Conservation (phyloP, 331 rosid genomes). For the Pyracantha coccinea region DNA sequence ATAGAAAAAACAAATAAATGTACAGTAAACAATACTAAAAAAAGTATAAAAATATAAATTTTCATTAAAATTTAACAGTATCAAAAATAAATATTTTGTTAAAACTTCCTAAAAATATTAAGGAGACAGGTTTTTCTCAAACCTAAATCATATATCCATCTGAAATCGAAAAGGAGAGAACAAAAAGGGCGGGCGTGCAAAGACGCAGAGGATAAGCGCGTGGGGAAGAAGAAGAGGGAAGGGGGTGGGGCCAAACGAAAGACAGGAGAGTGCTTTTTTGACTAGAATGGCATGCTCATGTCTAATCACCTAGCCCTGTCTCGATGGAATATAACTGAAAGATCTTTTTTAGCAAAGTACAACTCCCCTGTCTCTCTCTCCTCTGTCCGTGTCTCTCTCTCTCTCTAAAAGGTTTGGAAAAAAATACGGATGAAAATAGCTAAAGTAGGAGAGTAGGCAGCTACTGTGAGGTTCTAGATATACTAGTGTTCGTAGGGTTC, state of each 20-base stretch:
- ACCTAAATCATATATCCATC: too few species aligned
- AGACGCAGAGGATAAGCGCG: background rate
- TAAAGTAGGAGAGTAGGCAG: background rate
- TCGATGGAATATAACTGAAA: constrained; percentile 31
- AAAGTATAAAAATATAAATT: too few species aligned
- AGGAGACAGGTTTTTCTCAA: too few species aligned
- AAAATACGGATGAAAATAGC: background rate
- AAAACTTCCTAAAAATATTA: too few species aligned
- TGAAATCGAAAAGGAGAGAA: background rate
- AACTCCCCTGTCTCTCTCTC: background rate
- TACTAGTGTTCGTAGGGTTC: background rate
- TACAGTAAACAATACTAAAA: too few species aligned
- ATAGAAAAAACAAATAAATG: rapidly evolving
- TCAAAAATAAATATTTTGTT: too few species aligned
- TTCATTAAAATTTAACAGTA: too few species aligned
- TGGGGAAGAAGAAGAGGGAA: background rate
- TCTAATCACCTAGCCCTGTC: constrained; percentile 17
- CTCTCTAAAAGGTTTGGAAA: background rate
- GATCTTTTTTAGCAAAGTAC: constrained; percentile 27
- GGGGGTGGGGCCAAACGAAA: background rate
- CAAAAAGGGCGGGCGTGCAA: background rate
- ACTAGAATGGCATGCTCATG: constrained; percentile 32
- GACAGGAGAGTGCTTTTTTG: constrained; percentile 27
- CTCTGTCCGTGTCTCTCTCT: background rate
- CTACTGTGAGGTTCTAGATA: background rate